A percentile compares a stretch with the other conserved stretches of the same genome.
Evolutionary conservation across 1,284 basidiomycete species (phyloP).

Genomic region (Leccinum fallax): DNA sequence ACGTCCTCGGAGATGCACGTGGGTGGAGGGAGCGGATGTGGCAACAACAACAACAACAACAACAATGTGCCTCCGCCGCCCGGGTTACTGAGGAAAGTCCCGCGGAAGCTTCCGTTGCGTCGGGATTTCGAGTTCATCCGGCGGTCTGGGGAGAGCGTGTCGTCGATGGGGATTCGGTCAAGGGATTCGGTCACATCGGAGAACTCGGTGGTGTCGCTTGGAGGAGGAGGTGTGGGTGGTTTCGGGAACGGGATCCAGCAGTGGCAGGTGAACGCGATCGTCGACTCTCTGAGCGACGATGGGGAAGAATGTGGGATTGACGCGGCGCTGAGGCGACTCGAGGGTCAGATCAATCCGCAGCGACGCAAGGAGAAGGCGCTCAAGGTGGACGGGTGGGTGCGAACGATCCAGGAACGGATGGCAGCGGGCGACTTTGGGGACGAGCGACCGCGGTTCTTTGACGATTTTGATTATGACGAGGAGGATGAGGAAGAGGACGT

Average conservation of each 20-base stretch:
- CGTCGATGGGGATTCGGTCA: too few relatives aligned
- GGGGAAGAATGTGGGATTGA: constrained; percentile 79
- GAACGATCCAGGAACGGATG: constrained; percentile 66
- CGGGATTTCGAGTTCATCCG: too few relatives aligned
- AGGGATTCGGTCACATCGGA: too few relatives aligned
- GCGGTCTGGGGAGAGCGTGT: too few relatives aligned
- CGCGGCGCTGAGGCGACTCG: constrained; percentile 73
- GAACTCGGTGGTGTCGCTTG: too few relatives aligned
- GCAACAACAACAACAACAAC: too few relatives aligned
- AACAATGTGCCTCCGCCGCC: too few relatives aligned
- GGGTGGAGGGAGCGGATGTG: too few relatives aligned
- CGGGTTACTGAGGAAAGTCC: too few relatives aligned
- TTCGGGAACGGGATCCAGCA: constrained; percentile 49
- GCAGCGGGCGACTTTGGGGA: constrained; percentile 60
- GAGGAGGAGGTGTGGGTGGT: too few relatives aligned
- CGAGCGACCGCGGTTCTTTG: constrained; percentile 52
- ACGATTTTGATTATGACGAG: constrained; percentile 31
- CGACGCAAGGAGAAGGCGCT: constrained; percentile 67
- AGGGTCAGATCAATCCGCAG: constrained; percentile 79
- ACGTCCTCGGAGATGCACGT: too few relatives aligned
- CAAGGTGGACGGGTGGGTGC: constrained; percentile 83
- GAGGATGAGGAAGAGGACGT: constrained; percentile 45
- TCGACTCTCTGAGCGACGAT: constrained; percentile 76
- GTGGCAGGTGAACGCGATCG: constrained; percentile 80
- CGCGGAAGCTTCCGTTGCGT: too few relatives aligned